These are phyloP conservation scores for Geotrichum cucujoidarum DNA, from an alignment of 1,139 yeast genomes.

Conservation along the genomic window DNA sequence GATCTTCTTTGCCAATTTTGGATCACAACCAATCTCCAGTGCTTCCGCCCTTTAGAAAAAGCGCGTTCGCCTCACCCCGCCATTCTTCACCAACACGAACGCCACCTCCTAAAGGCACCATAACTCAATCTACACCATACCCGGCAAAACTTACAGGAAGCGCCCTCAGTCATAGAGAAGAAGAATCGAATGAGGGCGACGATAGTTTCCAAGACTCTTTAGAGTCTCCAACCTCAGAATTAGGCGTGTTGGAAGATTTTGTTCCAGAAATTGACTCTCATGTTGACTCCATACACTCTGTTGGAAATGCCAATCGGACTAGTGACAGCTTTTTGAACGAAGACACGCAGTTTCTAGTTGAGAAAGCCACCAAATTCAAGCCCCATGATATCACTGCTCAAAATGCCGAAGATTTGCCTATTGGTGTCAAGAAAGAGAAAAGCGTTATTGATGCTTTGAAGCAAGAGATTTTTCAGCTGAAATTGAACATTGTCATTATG, in stretches of 20 bases:
- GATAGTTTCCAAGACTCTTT: slow-evolving; percentile 3
- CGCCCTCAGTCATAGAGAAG: background rate
- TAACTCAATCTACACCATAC: too few species aligned
- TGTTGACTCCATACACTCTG: background rate
- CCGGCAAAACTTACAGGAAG: too few species aligned
- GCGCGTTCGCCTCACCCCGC: too few species aligned
- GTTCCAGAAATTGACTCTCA: slow-evolving; percentile 4
- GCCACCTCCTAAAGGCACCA: too few species aligned
- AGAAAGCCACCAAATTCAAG: slow-evolving; percentile 5
- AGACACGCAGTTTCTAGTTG: slow-evolving; percentile 5
- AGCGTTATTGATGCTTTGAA: slow-evolving; percentile 19
- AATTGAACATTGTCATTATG: slow-evolving; percentile 23
- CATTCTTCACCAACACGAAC: too few species aligned
- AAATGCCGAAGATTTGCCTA: slow-evolving; percentile 1
- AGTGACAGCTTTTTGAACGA: slow-evolving; percentile 5
- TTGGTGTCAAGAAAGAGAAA: slow-evolving; percentile 16
- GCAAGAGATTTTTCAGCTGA: slow-evolving; percentile 24
- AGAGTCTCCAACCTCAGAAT: slow-evolving; percentile 11
- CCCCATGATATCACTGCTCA: background rate
- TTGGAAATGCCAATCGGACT: background rate
- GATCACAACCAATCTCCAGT: too few species aligned
- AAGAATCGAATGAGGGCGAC: background rate
- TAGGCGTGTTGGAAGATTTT: slow-evolving; percentile 13
- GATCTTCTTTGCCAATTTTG: too few species aligned
- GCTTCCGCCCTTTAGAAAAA: too few species aligned